phyloP scores from a whole-genome alignment of 495 filamentous ascomycete genomes.

The Neurospora sp. region DNA sequence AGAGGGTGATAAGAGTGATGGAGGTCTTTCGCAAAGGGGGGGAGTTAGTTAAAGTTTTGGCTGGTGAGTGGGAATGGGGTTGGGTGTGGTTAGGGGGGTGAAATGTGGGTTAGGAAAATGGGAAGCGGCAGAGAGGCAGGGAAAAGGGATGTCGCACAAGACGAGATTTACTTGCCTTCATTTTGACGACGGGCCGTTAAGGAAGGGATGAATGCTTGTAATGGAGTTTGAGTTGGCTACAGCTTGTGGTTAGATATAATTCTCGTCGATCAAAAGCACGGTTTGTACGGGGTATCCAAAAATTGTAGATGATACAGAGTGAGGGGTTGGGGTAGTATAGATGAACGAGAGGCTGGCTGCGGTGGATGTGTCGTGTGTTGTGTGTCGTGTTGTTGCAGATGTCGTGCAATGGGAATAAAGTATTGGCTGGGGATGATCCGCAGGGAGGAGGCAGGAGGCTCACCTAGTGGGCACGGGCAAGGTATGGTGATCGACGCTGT shows the following conservation, averaged over 20 bases:
- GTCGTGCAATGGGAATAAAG: neutral
- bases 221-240: neutral
- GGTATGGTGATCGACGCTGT: neutral
- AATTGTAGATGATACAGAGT: neutral
- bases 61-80: neutral
- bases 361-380: neutral
- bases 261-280: neutral
- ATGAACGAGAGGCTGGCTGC: neutral
- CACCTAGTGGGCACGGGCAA: neutral
- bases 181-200: neutral
- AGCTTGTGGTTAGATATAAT: neutral
- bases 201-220: neutral
- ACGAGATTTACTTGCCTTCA: neutral
- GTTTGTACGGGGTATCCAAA: neutral
- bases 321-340: neutral
- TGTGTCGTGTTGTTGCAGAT: neutral
- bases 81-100: neutral
- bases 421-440: neutral
- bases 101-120: neutral
- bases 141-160: neutral
- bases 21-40: neutral
- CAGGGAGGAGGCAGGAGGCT: neutral
- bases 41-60: conserved; percentile 1
- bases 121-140: neutral
- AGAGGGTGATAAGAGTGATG: neutral